Conservation (phyloP, 768 basidiomycete species). For the Suillus americanus region DNA sequence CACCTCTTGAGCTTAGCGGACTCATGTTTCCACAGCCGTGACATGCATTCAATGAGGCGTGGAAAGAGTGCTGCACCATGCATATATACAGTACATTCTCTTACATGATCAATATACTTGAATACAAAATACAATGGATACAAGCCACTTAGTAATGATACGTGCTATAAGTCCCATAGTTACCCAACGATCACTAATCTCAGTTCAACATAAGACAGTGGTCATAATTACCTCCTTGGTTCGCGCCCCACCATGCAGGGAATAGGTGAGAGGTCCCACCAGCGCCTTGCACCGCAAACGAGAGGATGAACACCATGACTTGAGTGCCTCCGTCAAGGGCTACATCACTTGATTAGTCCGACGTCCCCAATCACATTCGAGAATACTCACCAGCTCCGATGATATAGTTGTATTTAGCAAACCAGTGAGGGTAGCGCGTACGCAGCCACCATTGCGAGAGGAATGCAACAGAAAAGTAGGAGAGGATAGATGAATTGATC, state of each 20-base stretch:
- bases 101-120: background rate
- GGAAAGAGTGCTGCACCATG: background rate
- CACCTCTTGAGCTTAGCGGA: no score
- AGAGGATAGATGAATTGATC: conserved; percentile 52
- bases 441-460: conserved; percentile 62
- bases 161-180: background rate
- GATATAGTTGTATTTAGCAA: conserved; percentile 65
- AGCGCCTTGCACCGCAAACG: conserved; percentile 52
- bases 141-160: background rate
- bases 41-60: no score
- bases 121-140: no score
- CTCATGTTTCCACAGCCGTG: no score
- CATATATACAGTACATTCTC: background rate
- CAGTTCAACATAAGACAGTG: conserved; percentile 22
- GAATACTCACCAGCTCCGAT: conserved; percentile 49
- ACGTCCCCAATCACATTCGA: background rate
- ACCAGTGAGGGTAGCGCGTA: conserved; percentile 62
- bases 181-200: background rate
- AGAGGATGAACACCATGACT: conserved; percentile 58
- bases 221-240: conserved; percentile 45
- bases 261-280: conserved; percentile 48
- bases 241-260: conserved; percentile 60
- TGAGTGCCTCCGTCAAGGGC: conserved; percentile 41
- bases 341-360: conserved; percentile 11
- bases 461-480: conserved; percentile 51